A percentile compares a stretch with the other conserved stretches of the same genome.
Evolutionary conservation across 1,139 yeast species (phyloP).

Genomic region (Saccharomyces hybrid): DNA sequence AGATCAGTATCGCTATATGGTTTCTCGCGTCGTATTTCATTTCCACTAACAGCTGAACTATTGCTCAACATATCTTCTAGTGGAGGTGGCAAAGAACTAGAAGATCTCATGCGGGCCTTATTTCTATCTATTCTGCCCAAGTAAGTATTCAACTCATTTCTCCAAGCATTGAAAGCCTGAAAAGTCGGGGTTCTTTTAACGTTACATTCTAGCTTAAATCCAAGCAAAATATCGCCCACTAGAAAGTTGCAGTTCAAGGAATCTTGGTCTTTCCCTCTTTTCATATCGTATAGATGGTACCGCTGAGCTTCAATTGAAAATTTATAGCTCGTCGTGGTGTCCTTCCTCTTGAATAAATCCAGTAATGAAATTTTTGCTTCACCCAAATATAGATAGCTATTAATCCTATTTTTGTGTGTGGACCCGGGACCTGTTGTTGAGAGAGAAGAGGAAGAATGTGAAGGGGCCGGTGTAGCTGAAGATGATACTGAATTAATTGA

Average conservation of each 20-base stretch:
- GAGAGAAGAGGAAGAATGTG: neutral
- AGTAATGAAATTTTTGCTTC: constrained; percentile 26
- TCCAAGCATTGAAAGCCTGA: constrained; percentile 22
- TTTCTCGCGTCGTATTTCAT: neutral
- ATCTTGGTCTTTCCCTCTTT: constrained; percentile 13
- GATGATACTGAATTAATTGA: neutral
- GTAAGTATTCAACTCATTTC: constrained; percentile 7
- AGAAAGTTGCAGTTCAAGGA: constrained; percentile 4
- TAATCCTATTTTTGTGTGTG: neutral
- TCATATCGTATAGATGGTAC: constrained; percentile 25
- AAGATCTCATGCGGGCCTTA: neutral
- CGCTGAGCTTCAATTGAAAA: constrained; percentile 18
- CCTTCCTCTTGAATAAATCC: constrained; percentile 22
- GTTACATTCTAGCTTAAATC: constrained; percentile 15
- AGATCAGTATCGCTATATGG: neutral
- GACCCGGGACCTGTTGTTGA: neutral
- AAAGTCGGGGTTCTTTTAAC: constrained; percentile 14
- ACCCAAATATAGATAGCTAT: constrained; percentile 25
- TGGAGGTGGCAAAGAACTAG: neutral
- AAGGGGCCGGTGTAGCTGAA: neutral
- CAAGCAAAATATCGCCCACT: constrained; percentile 26
- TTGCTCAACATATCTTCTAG: neutral
- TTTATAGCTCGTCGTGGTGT: constrained; percentile 14
- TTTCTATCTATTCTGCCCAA: neutral
- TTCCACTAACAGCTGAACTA: neutral